phyloP scores from a whole-genome alignment of 495 filamentous ascomycete species.

The Aspergillus mulundensis region DNA sequence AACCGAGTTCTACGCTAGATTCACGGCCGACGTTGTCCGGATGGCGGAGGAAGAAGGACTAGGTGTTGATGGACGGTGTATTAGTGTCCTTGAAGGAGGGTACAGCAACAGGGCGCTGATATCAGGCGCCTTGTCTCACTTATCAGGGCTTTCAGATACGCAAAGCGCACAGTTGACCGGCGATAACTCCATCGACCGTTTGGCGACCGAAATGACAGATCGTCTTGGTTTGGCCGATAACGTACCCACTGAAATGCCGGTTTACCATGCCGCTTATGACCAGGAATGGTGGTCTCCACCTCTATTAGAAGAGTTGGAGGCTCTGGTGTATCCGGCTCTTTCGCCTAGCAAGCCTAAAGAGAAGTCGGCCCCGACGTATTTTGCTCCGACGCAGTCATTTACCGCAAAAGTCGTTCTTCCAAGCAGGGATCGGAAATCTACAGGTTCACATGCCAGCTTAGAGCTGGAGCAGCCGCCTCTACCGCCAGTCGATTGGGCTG shows the following conservation, averaged over 20 bases:
- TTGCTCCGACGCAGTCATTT: slow-evolving; percentile 73
- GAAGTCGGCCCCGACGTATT: slow-evolving; percentile 59
- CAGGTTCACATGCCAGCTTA: slow-evolving; percentile 25
- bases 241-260: background rate
- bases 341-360: slow-evolving; percentile 47
- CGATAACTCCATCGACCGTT: slow-evolving; percentile 13
- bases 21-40: slow-evolving; percentile 77
- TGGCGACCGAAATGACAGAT: slow-evolving; percentile 27
- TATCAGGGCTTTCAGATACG: slow-evolving; percentile 65
- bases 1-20: slow-evolving; percentile 89
- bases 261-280: slow-evolving; percentile 45
- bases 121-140: slow-evolving; percentile 82
- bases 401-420: slow-evolving; percentile 66
- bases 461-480: slow-evolving; percentile 57
- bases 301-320: slow-evolving; percentile 63
- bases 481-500: slow-evolving; percentile 78
- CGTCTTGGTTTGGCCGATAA: slow-evolving; percentile 19
- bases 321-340: slow-evolving; percentile 45
- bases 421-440: slow-evolving; percentile 48
- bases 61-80: slow-evolving; percentile 73
- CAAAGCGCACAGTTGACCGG: background rate
- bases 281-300: slow-evolving; percentile 72
- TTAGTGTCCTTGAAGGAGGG: slow-evolving; percentile 92
- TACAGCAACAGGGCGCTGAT: slow-evolving; percentile 89
- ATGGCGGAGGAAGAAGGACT: slow-evolving; percentile 78